These are phyloP conservation scores for Strigomonas galati DNA, from an alignment of 208 protist genomes.

Conservation along the genomic window DNA sequence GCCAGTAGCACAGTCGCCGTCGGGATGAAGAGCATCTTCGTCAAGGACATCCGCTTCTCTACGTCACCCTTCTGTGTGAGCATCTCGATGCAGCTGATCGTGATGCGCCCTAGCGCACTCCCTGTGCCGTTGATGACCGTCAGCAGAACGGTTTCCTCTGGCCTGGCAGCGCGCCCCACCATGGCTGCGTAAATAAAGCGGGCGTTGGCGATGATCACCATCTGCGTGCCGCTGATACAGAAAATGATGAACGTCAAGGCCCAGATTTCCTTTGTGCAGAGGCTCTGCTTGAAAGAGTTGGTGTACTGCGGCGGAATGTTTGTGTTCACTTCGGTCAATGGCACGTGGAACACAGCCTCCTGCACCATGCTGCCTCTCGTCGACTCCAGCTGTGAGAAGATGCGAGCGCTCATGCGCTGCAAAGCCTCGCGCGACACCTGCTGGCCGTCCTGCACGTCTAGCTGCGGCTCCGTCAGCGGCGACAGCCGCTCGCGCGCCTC, in stretches of 20 bases:
- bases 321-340: slow-evolving; percentile 25
- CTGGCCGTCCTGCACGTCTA: slow-evolving; percentile 12
- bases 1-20: slow-evolving; percentile 31
- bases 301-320: slow-evolving; percentile 77
- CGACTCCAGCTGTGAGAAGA: slow-evolving; percentile 15
- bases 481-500: slow-evolving; percentile 18
- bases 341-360: slow-evolving; percentile 26
- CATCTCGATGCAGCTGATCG: slow-evolving; percentile 68
- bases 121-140: slow-evolving; percentile 66
- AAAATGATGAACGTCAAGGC: slow-evolving; percentile 53
- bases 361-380: slow-evolving; percentile 37
- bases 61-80: slow-evolving; percentile 51
- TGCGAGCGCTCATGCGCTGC: slow-evolving; percentile 31
- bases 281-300: slow-evolving; percentile 49
- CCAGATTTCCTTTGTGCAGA: slow-evolving; percentile 50
- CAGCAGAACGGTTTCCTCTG: slow-evolving; percentile 50
- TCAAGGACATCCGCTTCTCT: slow-evolving; percentile 70
- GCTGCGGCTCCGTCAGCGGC: background rate
- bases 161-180: slow-evolving; percentile 24
- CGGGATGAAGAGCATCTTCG: slow-evolving; percentile 56
- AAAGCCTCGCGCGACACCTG: slow-evolving; percentile 1
- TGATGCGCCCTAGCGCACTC: slow-evolving; percentile 59
- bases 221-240: slow-evolving; percentile 46
- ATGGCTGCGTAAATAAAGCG: slow-evolving; percentile 70
- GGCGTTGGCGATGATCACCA: slow-evolving; percentile 72